Base-by-base conservation (phyloP, 2,329 filamentous ascomycete species). In the Alternaria arborescens region DNA sequence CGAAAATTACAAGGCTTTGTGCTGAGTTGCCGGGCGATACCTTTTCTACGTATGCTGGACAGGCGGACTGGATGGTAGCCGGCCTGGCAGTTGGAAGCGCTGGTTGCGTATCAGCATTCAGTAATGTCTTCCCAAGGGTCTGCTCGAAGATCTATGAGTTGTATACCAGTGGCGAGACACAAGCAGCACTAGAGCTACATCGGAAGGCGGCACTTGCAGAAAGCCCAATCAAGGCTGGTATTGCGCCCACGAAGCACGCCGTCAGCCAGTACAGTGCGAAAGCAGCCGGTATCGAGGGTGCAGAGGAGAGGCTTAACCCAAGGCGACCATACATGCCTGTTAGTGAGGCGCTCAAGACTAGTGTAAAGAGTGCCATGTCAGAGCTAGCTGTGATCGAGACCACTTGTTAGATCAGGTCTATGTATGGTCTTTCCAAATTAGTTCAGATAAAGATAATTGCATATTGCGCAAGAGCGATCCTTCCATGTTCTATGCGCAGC, bases 41-140 rank as follows among this genome's bases (percentile, higher is more conserved):
- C 11, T 93, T 93, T 71, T 86, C 89, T 1, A 86, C 88, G 0
- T 92, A 87, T 69, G 90, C 89, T 1, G 91, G 91, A 0, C 90
- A 93, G 78, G 87, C 86, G 2, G 91, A 93, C 71, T 93, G 91
- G 74, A 77, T 93, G 41, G 79, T 88, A 28, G 85, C 82, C 1
- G 86, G 84, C 0, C 66, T 88, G 14, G 81, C 81, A 2, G 81
- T 82, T 3, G 86, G 86, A 1, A 82, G 80, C 20, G 81, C 83
- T 0, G 86, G 86, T 1, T 87, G 84, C 62, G 86, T 88, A 52
- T 82, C 84, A 1, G 85, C 83, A 1, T 88, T 88, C 70, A 84
- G 82, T 32, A 88, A 87, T 63, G 79, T 86, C 1, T 86, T 86
- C 60, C 85, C 85, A 0, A 85, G 83, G 70, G 82, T 85, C 0